Percentiles rank a stretch among this genome's conserved stretches.
Evolutionary conservation across 352 stramenopile species (phyloP).

Genomic region (Globisporangium spinosum): DNA sequence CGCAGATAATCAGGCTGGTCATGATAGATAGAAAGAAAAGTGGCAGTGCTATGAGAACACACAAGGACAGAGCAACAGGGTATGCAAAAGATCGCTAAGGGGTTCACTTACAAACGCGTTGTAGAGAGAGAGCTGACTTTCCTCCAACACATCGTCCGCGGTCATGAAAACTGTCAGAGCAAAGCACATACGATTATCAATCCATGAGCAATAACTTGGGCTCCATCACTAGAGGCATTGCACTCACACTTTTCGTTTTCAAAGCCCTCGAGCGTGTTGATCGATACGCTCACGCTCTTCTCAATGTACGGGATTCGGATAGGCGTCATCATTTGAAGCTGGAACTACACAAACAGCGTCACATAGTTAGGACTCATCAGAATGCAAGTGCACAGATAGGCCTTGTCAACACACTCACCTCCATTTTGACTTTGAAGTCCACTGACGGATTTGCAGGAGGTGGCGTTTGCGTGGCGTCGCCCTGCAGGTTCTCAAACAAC

Average conservation of each 20-base stretch:
- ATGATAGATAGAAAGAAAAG: background rate
- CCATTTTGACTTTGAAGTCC: slow-evolving; percentile 77
- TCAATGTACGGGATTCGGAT: slow-evolving; percentile 88
- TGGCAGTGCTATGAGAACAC: background rate
- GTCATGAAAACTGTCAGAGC: slow-evolving; percentile 67
- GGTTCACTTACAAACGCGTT: slow-evolving; percentile 65
- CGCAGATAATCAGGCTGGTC: slow-evolving; percentile 72
- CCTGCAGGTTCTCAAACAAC: slow-evolving; percentile 64
- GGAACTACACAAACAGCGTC: background rate
- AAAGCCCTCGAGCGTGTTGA: slow-evolving; percentile 76
- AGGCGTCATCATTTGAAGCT: slow-evolving; percentile 88
- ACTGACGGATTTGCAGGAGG: slow-evolving; percentile 27
- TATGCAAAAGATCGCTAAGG: background rate
- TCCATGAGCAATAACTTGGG: background rate
- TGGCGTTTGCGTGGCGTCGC: slow-evolving; percentile 24
- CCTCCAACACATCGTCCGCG: slow-evolving; percentile 76
- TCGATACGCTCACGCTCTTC: slow-evolving; percentile 64
- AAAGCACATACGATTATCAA: background rate
- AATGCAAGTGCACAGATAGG: background rate
- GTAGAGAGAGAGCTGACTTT: slow-evolving; percentile 77
- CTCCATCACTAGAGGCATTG: background rate
- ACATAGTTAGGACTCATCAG: background rate
- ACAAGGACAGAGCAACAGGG: background rate
- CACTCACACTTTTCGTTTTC: slow-evolving; percentile 72
- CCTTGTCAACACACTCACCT: slow-evolving; percentile 34